phyloP scores from a whole-genome alignment of 1,139 yeast species.

The Komagataea norvegica region DNA sequence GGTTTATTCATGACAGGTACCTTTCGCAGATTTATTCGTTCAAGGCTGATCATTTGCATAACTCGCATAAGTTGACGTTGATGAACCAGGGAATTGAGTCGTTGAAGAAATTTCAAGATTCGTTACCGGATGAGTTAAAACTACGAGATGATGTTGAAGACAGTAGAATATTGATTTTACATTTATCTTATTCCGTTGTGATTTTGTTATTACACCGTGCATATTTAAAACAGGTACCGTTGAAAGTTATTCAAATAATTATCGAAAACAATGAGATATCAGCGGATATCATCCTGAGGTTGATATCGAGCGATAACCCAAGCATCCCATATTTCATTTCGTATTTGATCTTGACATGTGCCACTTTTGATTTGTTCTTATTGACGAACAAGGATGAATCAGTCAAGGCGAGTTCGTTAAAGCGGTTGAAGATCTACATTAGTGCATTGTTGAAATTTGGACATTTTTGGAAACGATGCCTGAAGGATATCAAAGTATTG shows the following conservation, averaged over 20 bases:
- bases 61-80: conserved; percentile 20
- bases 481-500: conserved; percentile 25
- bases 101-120: conserved; percentile 11
- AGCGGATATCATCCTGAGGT: conserved; percentile 17
- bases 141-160: conserved; percentile 6
- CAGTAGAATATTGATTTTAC: conserved; percentile 16
- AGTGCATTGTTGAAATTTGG: conserved; percentile 23
- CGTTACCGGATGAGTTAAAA: conserved; percentile 11
- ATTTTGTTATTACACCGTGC: conserved; percentile 27
- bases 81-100: conserved; percentile 20
- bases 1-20: conserved; percentile 29
- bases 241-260: conserved; percentile 23
- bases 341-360: conserved; percentile 27
- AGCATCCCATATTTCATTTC: conserved; percentile 27
- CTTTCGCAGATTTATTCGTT: conserved; percentile 29
- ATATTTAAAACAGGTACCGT: conserved; percentile 26
- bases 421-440: conserved; percentile 21
- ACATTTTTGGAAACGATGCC: conserved; percentile 26
- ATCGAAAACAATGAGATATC: conserved; percentile 23
- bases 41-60: conserved; percentile 23
- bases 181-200: conserved; percentile 23
- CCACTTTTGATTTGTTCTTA: conserved; percentile 29
- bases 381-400: conserved; percentile 23
- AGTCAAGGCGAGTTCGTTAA: conserved; percentile 16
- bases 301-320: conserved; percentile 10